Percentiles rank a stretch among this genome's conserved stretches.
phyloP scores from a whole-genome alignment of 306 rosid genomes.

The Prosopis cineraria region DNA sequence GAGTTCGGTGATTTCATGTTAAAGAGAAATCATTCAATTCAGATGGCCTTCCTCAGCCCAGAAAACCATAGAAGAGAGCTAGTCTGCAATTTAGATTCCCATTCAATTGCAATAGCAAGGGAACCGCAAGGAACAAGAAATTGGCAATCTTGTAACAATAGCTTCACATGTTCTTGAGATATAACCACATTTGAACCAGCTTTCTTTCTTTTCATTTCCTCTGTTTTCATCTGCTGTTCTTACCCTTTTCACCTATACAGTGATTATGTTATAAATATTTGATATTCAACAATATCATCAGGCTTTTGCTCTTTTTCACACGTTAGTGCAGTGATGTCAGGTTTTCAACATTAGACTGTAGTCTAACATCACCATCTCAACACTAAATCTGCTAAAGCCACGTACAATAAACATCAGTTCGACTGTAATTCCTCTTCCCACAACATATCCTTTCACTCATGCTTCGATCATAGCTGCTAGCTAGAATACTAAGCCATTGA shows the following conservation, averaged over 20 bases:
- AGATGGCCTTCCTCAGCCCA: conserved; percentile 24
- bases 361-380: not conserved
- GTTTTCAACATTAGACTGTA: not conserved
- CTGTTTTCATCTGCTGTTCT: not conserved
- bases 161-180: conserved; percentile 10
- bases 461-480: not conserved
- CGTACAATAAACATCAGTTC: not conserved
- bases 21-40: conserved; percentile 8
- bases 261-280: conserved; percentile 2
- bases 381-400: not conserved
- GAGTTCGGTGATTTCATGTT: not conserved
- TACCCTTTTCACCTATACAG: not conserved
- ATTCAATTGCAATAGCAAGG: conserved; percentile 14
- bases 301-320: not conserved
- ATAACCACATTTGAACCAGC: conserved; percentile 7
- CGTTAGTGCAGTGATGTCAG: not conserved
- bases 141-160: conserved; percentile 37
- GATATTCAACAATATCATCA: conserved; percentile 5
- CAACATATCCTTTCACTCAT: not conserved
- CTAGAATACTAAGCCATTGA: not conserved
- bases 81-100: conserved; percentile 22
- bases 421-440: not conserved
- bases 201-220: not conserved
- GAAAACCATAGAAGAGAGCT: conserved; percentile 22
- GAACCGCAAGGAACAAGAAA: conserved; percentile 19